A percentile compares a stretch with the other conserved stretches of the same genome.
phyloP scores from a whole-genome alignment of 1,284 basidiomycete genomes.

The Ustilago bromivora region DNA sequence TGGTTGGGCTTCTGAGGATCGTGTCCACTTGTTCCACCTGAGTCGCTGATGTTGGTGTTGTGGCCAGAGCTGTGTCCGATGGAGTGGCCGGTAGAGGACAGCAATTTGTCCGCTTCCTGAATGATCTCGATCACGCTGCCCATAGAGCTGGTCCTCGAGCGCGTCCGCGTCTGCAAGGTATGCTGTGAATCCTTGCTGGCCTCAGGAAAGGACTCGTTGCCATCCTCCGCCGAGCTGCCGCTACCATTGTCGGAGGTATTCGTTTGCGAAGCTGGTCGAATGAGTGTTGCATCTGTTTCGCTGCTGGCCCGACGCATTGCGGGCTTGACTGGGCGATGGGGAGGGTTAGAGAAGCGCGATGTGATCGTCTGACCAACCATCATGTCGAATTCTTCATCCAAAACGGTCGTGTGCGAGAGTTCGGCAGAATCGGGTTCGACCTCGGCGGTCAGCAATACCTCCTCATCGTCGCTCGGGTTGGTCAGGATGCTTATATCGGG shows the following conservation, averaged over 20 bases:
- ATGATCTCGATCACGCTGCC: conserved; percentile 37
- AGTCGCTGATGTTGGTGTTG: conserved; percentile 30
- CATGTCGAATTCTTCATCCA: conserved; percentile 46
- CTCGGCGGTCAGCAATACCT: conserved; percentile 35
- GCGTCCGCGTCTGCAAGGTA: conserved; percentile 6
- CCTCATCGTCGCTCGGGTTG: conserved; percentile 38
- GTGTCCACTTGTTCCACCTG: conserved; percentile 38
- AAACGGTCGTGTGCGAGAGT: conserved; percentile 8
- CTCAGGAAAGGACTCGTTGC: neutral
- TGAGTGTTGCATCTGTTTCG: neutral
- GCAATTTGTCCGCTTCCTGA: conserved; percentile 37
- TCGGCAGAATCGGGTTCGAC: conserved; percentile 14
- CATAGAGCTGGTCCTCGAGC: conserved; percentile 30
- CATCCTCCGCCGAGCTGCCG: neutral
- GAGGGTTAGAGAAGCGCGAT: conserved; percentile 18
- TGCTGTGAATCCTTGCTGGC: conserved; percentile 24
- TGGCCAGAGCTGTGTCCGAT: conserved; percentile 36
- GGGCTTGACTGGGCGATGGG: neutral
- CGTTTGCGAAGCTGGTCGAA: neutral
- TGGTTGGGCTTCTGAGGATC: conserved; percentile 34
- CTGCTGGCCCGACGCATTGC: conserved; percentile 1
- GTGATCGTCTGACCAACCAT: conserved; percentile 28
- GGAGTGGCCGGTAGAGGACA: conserved; percentile 41
- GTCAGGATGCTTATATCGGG: conserved; percentile 37
- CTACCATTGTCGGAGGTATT: neutral